phyloP scores from a whole-genome alignment of 2,329 filamentous ascomycete genomes.

The Aspergillus hortae region DNA sequence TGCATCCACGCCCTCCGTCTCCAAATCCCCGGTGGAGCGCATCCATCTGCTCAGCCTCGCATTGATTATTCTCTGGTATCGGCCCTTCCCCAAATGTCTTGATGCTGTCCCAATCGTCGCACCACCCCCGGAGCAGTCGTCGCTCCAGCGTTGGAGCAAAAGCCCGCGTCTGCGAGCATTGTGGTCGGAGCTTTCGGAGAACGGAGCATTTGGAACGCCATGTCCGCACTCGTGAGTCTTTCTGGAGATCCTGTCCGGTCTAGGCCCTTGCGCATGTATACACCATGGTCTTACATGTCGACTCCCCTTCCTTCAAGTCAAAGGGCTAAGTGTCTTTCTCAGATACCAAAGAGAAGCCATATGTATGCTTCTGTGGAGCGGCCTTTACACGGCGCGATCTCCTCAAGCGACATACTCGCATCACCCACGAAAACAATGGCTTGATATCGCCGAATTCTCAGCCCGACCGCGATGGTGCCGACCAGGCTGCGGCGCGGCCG shows the following conservation, averaged over 20 bases:
- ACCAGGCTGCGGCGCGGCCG: conserved; percentile 13
- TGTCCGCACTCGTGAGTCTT: conserved; percentile 31
- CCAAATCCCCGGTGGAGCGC: conserved; percentile 17
- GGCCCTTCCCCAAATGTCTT: conserved; percentile 20
- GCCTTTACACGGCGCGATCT: conserved; percentile 35
- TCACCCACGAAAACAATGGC: conserved; percentile 29
- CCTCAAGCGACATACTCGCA: conserved; percentile 32
- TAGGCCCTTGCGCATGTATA: neutral
- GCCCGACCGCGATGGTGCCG: conserved; percentile 16
- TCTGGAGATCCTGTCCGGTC: neutral
- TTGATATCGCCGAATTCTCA: conserved; percentile 28
- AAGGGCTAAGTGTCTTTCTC: conserved; percentile 9
- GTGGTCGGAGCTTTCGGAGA: conserved; percentile 31
- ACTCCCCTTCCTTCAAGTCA: neutral
- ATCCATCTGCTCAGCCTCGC: neutral
- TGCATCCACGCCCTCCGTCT: conserved; percentile 11
- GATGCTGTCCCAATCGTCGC: conserved; percentile 32
- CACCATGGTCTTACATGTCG: neutral
- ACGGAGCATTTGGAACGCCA: conserved; percentile 36
- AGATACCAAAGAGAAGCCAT: conserved; percentile 37
- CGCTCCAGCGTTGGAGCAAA: conserved; percentile 25
- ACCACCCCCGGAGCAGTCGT: conserved; percentile 20
- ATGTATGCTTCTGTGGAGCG: conserved; percentile 34
- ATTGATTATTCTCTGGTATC: conserved; percentile 4
- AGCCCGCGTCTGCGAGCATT: conserved; percentile 31